phyloP scores from a whole-genome alignment of 192 early-diverging fungal species.

The Backusella circina region DNA sequence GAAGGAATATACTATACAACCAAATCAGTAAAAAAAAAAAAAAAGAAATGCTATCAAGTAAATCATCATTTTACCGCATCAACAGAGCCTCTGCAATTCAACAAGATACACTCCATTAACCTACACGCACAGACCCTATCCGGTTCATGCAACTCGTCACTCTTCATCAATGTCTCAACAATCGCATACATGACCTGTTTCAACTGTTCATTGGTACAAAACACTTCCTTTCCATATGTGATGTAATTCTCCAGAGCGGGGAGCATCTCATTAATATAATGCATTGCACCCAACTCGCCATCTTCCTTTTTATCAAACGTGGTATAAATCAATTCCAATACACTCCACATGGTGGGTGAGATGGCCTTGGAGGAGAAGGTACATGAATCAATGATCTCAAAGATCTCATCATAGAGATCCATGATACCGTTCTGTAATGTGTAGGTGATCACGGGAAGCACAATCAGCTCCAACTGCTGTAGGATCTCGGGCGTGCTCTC shows the following conservation, averaged over 20 bases:
- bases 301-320: slow-evolving; percentile 53
- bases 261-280: slow-evolving; percentile 89
- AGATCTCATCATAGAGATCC: slow-evolving; percentile 82
- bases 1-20: slow-evolving; percentile 53
- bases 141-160: slow-evolving; percentile 68
- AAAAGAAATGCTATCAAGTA: not conserved
- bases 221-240: slow-evolving; percentile 78
- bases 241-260: slow-evolving; percentile 89
- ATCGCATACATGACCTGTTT: slow-evolving; percentile 80
- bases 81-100: slow-evolving; percentile 78
- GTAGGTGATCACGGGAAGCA: slow-evolving; percentile 75
- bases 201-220: slow-evolving; percentile 59
- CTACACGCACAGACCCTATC: slow-evolving; percentile 82
- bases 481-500: slow-evolving; percentile 81
- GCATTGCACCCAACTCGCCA: slow-evolving; percentile 48
- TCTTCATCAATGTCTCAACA: slow-evolving; percentile 77
- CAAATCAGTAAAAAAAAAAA: not conserved
- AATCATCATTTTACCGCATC: slow-evolving; percentile 52
- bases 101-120: slow-evolving; percentile 79
- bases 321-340: slow-evolving; percentile 74
- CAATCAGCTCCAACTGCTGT: slow-evolving; percentile 69
- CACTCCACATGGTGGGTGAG: slow-evolving; percentile 77
- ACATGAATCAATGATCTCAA: slow-evolving; percentile 86
- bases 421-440: slow-evolving; percentile 72
- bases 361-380: slow-evolving; percentile 81